phyloP scores from a whole-genome alignment of 2,329 filamentous ascomycete species.

The Neurospora crassa region DNA sequence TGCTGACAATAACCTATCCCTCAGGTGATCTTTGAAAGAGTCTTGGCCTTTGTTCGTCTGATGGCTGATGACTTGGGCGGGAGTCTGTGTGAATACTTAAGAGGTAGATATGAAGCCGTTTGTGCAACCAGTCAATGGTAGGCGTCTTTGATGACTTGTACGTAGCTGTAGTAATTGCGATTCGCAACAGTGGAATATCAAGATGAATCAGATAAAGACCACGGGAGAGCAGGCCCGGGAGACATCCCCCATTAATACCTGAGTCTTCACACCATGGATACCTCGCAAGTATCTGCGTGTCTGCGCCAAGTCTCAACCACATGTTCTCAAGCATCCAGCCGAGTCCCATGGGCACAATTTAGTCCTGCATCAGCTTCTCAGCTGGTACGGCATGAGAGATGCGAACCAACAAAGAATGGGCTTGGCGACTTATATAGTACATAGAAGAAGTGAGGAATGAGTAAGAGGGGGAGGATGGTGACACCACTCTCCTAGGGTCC shows the following conservation, averaged over 20 bases:
- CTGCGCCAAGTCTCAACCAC: neutral
- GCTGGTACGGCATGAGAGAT: neutral
- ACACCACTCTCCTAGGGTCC: neutral
- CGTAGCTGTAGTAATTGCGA: neutral
- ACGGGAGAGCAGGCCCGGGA: neutral
- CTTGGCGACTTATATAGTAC: neutral
- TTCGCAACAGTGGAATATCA: no score
- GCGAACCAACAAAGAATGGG: neutral
- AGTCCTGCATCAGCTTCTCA: neutral
- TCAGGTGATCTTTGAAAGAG: neutral
- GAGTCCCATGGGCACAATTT: neutral
- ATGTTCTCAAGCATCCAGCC: neutral
- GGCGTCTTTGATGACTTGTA: neutral
- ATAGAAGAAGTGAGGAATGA: neutral
- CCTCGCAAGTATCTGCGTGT: neutral
- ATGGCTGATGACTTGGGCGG: neutral
- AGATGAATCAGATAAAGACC: no score
- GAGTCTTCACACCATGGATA: neutral
- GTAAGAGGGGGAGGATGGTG: neutral
- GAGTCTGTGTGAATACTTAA: neutral
- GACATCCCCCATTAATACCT: neutral
- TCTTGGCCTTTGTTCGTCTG: neutral
- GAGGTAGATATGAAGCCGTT: neutral
- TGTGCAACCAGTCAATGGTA: neutral
- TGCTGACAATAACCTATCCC: neutral